Base-by-base conservation (phyloP, 805 yeast genomes). In the Starmerella sp. region DNA sequence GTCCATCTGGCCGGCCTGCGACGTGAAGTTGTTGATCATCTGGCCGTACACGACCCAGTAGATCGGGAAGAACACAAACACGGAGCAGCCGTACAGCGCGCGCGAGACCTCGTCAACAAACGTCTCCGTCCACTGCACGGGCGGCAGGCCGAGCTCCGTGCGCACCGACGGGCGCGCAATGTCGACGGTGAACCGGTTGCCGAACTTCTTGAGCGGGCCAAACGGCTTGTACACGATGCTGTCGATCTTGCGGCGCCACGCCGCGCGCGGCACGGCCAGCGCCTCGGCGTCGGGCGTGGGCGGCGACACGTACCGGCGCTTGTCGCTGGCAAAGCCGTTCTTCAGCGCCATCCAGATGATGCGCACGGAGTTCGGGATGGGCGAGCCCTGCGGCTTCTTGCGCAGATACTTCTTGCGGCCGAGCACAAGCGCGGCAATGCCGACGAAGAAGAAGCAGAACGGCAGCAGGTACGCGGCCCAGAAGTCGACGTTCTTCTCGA, bases 41-140 rank as follows among this genome's bases (percentile, higher is more conserved):
- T 83, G 87, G 50, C 81, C 80, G 68, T 83, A 83, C 37, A 80
- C 82, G 51, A 82, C 75, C 88, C 88, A 83, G 73, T 81, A 85
- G 51, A 85, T 73, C 39, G 89, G 86, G 67, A 77, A 84, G 71
- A 80, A 82, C 13, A 77, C 65, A 65, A 84, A 85, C 51, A 85
- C 86, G 68, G 81, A 80, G 75, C 89, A 85, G 47, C 89, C 90
- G 54, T 73, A 72, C 51, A 83, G 56, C 9, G 90, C 77, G 62
- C 86, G 78, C 51, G 67, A 68, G 48, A 84, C 83, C 73, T 85
- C 89, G 57, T 83, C 89, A 38, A 85, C 89, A 62, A 84, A 84
- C 57, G 75, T 73, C 64, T 84, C 87, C 47, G 74, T 67, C 91
- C 91, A 85, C 38, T 73, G 71, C 35, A 69, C 72, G 31, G 67